Percentiles rank a stretch among this genome's conserved stretches.
phyloP scores from a whole-genome alignment of 768 basidiomycete genomes.

The Psilocybe tampanensis region DNA sequence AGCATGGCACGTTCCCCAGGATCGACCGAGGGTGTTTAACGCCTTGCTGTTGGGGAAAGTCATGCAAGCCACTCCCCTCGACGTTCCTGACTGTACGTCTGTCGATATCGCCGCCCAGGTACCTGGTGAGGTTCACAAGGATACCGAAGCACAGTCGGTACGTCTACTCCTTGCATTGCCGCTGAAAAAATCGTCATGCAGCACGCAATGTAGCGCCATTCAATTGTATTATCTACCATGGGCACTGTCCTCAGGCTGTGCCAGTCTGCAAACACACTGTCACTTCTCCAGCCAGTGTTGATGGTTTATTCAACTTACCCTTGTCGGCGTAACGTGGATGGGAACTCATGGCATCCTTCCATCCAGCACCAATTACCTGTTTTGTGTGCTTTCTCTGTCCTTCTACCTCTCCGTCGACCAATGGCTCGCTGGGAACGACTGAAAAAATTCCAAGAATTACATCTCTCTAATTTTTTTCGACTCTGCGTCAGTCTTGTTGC shows the following conservation, averaged over 20 bases:
- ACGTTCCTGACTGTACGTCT: not conserved
- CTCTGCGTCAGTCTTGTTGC: slow-evolving; percentile 7
- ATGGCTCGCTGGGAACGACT: slow-evolving; percentile 15
- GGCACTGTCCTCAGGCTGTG: not conserved
- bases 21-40: slow-evolving; percentile 5
- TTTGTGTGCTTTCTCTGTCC: slow-evolving; percentile 3
- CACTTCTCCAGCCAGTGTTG: not conserved
- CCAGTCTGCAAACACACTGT: not conserved
- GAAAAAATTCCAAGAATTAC: not conserved
- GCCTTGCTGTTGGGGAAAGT: not conserved
- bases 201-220: slow-evolving; percentile 5
- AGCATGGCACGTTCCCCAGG: slow-evolving; percentile 12
- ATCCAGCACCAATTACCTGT: slow-evolving; percentile 1
- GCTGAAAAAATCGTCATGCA: not conserved
- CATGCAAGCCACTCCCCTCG: not conserved
- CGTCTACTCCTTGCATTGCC: not conserved
- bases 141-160: not conserved
- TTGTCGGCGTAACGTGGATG: not conserved
- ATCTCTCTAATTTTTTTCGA: slow-evolving; percentile 8
- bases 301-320: not conserved
- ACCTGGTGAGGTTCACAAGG: too few relatives aligned
- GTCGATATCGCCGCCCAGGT: not conserved
- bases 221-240: not conserved
- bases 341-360: not conserved
- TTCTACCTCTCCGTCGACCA: slow-evolving; percentile 7